phyloP scores from a whole-genome alignment of 257 asterid species.

The Primulina huaijiensis region DNA sequence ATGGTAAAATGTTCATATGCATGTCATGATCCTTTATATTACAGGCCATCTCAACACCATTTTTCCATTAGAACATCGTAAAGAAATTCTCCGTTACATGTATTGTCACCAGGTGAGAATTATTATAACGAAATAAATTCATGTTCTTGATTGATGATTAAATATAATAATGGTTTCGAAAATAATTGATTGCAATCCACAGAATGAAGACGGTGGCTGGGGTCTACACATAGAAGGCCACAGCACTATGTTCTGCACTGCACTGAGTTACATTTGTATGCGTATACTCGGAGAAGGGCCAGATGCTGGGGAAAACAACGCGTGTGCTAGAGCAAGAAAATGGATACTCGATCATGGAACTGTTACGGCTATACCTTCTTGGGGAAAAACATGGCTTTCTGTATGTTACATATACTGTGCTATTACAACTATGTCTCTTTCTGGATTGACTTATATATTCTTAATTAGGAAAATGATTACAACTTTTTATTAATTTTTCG shows the following conservation, averaged over 20 bases:
- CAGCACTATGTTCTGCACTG: conserved; percentile 73
- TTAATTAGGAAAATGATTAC: not conserved
- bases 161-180: no score
- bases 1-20: not conserved
- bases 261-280: conserved; percentile 63
- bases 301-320: conserved; percentile 47
- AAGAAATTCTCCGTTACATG: conserved; percentile 30
- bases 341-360: conserved; percentile 85
- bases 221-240: conserved; percentile 77
- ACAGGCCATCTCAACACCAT: conserved; percentile 29
- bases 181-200: not conserved
- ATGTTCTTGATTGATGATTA: not conserved
- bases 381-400: conserved; percentile 87
- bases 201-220: conserved; percentile 90
- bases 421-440: not conserved
- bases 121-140: no score
- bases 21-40: conserved; percentile 26
- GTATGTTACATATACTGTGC: conserved; percentile 25
- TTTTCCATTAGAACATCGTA: conserved; percentile 24
- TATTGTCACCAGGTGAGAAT: conserved; percentile 33
- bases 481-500: not conserved
- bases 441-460: not conserved
- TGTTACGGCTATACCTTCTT: conserved; percentile 62
- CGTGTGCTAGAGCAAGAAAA: conserved; percentile 63
- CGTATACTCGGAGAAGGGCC: conserved; percentile 64